A percentile compares a stretch with the other conserved stretches of the same genome.
Evolutionary conservation across 306 rosid species (phyloP).

Genomic region (Coriaria nepalensis): DNA sequence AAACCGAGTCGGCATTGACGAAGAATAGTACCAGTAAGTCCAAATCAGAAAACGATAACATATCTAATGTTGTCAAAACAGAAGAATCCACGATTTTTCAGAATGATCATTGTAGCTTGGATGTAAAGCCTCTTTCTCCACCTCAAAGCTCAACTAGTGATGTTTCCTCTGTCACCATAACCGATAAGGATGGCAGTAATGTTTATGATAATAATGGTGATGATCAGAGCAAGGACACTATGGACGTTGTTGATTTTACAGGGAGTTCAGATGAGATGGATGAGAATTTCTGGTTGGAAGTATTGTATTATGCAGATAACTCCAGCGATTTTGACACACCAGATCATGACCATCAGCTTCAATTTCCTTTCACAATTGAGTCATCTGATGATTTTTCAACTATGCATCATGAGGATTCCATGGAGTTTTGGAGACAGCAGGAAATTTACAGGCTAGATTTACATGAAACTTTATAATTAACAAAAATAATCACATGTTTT

Average conservation of each 20-base stretch:
- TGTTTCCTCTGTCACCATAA: conserved; percentile 20
- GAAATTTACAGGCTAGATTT: too few species aligned
- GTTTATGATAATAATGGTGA: neutral
- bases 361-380: too few species aligned
- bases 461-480: too few species aligned
- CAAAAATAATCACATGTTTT: too few species aligned
- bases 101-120: neutral
- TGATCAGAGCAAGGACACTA: neutral
- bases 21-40: conserved; percentile 1
- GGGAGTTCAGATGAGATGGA: conserved; percentile 28
- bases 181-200: neutral
- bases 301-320: conserved; percentile 7
- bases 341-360: too few species aligned
- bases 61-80: neutral
- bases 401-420: too few species aligned
- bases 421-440: too few species aligned
- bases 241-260: conserved; percentile 15
- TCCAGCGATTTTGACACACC: too few species aligned
- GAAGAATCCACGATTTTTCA: neutral
- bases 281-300: conserved; percentile 66
- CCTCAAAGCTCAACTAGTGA: conserved; percentile 37
- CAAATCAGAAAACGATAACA: neutral
- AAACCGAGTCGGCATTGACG: neutral
- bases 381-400: too few species aligned
- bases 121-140: conserved; percentile 21